Evolutionary conservation across 2,329 filamentous ascomycete species (phyloP).

Genomic region (Cylindrodendrum hubeiense): DNA sequence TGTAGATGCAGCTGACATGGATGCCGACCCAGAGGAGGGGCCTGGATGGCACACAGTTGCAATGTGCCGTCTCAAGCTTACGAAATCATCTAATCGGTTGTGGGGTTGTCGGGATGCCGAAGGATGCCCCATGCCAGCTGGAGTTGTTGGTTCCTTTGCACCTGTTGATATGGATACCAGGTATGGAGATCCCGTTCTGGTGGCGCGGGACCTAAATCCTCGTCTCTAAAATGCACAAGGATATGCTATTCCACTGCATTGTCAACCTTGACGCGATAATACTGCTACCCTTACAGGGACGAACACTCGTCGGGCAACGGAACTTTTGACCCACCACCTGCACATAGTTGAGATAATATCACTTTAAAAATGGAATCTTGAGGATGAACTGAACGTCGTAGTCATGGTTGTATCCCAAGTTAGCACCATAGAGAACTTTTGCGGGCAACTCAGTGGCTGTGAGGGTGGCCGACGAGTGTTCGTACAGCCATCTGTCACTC

Average conservation of each 20-base stretch:
- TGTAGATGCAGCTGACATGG: conserved; percentile 1
- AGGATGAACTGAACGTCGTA: neutral
- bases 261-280: too few species aligned
- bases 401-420: neutral
- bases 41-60: neutral
- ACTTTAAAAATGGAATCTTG: neutral
- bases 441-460: neutral
- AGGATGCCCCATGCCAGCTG: neutral
- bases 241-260: too few species aligned
- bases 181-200: neutral
- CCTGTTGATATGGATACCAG: neutral
- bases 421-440: neutral
- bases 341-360: neutral
- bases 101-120: neutral
- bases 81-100: neutral
- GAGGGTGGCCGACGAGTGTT: neutral
- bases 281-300: too few species aligned
- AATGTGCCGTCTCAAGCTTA: neutral
- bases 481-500: neutral
- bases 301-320: too few species aligned
- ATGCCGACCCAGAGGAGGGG: neutral
- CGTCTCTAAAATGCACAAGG: neutral
- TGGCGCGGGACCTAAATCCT: neutral
- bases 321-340: neutral
- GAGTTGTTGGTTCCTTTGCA: neutral